Percentiles rank a stretch among this genome's conserved stretches.
These are phyloP conservation scores for Blastocrithidia nonstop DNA, from an alignment of 208 protist species.

Conservation along the genomic window DNA sequence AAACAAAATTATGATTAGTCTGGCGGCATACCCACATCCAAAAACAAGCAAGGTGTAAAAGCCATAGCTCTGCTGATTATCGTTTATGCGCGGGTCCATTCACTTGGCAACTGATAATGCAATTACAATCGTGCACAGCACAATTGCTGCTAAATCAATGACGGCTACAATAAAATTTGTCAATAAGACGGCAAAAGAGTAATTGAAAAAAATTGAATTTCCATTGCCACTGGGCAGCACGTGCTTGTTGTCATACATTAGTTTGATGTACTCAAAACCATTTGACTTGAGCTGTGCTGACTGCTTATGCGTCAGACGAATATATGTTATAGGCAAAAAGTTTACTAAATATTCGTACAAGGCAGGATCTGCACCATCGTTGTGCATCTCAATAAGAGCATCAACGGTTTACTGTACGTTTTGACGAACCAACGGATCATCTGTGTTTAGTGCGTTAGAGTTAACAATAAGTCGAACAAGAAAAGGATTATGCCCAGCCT, in stretches of 20 bases:
- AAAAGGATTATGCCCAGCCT: conserved; percentile 41
- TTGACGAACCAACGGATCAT: conserved; percentile 24
- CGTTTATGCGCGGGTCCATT: conserved; percentile 10
- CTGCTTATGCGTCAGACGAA: conserved; percentile 31
- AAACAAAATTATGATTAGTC: conserved; percentile 51
- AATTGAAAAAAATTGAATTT: conserved; percentile 27
- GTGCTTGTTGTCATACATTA: conserved; percentile 49
- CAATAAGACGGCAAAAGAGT: conserved; percentile 13
- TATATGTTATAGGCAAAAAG: conserved; percentile 42
- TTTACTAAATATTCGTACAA: conserved; percentile 55
- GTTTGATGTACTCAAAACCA: conserved; percentile 68
- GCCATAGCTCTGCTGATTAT: conserved; percentile 16
- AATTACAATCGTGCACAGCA: conserved; percentile 18
- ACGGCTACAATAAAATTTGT: conserved; percentile 33
- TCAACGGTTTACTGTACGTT: conserved; percentile 53
- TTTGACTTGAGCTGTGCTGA: conserved; percentile 42
- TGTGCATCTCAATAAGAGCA: conserved; percentile 15
- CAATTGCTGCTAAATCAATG: conserved; percentile 11
- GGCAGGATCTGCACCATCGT: conserved; percentile 15
- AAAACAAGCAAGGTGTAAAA: conserved; percentile 52
- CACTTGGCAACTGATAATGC: conserved; percentile 21
- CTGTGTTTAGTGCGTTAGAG: conserved; percentile 22
- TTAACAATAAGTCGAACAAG: conserved; percentile 55
- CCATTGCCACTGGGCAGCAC: conserved; percentile 24
- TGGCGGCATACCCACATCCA: conserved; percentile 41